Percentiles rank a stretch among this genome's conserved stretches.
phyloP scores from a whole-genome alignment of 2,329 filamentous ascomycete species.

The Conoideocrella luteorostrata region DNA sequence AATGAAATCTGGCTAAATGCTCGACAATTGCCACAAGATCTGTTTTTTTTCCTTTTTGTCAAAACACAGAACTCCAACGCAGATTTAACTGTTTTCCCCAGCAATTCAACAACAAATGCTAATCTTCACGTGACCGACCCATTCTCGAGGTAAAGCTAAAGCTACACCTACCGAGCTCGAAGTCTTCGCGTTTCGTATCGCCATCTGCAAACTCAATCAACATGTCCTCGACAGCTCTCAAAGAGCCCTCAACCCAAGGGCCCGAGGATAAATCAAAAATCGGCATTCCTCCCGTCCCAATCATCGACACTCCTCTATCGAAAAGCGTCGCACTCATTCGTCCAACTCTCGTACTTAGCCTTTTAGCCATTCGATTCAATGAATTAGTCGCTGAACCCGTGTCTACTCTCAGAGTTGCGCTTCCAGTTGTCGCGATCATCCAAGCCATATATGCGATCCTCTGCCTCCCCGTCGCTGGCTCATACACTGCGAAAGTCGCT shows the following conservation, averaged over 20 bases:
- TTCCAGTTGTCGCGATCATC: slow-evolving; percentile 56
- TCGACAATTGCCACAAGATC: too few species aligned
- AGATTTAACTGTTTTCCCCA: too few species aligned
- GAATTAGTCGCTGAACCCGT: slow-evolving; percentile 65
- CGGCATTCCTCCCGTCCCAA: slow-evolving; percentile 30
- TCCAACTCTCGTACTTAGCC: slow-evolving; percentile 57
- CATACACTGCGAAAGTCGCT: slow-evolving; percentile 29
- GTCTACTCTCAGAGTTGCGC: slow-evolving; percentile 50
- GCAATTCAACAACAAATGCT: too few species aligned
- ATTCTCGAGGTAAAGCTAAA: too few species aligned
- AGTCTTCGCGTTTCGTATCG: too few species aligned
- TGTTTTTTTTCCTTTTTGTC: too few species aligned
- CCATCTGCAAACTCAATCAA: slow-evolving; percentile 28
- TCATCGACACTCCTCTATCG: slow-evolving; percentile 30
- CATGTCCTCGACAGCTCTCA: slow-evolving; percentile 32
- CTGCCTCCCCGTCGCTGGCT: slow-evolving; percentile 57
- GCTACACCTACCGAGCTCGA: too few species aligned
- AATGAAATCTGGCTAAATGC: too few species aligned
- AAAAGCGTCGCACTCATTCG: slow-evolving; percentile 58
- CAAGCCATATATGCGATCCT: slow-evolving; percentile 58
- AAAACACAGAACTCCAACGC: too few species aligned
- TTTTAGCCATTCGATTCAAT: slow-evolving; percentile 58
- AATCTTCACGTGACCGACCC: slow-evolving; percentile 1
- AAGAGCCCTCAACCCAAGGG: slow-evolving; percentile 22
- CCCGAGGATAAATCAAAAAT: slow-evolving; percentile 21